Conservation (phyloP, 2,329 filamentous ascomycete genomes). For the Alternaria hordeiaustralica region DNA sequence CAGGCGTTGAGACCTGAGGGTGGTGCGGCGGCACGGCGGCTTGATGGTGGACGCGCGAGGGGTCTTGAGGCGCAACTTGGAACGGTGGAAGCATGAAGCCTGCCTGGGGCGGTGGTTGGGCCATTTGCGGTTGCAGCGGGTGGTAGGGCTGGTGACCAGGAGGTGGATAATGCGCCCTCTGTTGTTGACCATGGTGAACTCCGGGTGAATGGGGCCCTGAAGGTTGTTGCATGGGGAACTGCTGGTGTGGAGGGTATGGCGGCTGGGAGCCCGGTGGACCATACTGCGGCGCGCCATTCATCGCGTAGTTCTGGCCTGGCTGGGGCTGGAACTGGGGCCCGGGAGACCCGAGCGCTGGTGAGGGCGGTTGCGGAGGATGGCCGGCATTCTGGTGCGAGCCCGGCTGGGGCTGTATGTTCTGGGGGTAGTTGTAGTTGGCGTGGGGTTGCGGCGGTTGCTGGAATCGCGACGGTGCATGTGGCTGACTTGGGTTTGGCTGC, state of each 20-base stretch:
- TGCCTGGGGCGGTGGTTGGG: conserved; percentile 50
- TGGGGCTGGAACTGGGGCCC: conserved; percentile 42
- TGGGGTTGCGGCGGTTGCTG: conserved; percentile 30
- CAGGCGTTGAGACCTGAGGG: conserved; percentile 39
- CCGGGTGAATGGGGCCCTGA: conserved; percentile 42
- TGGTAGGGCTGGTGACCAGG: conserved; percentile 40
- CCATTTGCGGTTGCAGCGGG: conserved; percentile 37
- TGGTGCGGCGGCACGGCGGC: conserved; percentile 32
- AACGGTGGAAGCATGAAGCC: conserved; percentile 58
- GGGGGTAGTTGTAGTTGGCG: conserved; percentile 42
- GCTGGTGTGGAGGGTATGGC: conserved; percentile 40
- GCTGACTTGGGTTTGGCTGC: conserved; percentile 23
- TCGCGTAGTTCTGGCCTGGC: conserved; percentile 30
- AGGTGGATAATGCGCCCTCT: conserved; percentile 41
- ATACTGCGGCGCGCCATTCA: conserved; percentile 35
- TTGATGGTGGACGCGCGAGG: conserved; percentile 47
- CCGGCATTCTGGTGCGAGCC: conserved; percentile 25
- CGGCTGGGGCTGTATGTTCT: conserved; percentile 29
- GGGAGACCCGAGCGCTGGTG: conserved; percentile 43
- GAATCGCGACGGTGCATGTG: conserved; percentile 24
- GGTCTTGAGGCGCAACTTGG: conserved; percentile 54
- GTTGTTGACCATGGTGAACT: conserved; percentile 37
- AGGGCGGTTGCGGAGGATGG: conserved; percentile 23
- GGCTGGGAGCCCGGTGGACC: conserved; percentile 34
- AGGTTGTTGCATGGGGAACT: conserved; percentile 30